These are phyloP conservation scores for Cyberlindnera amylophila DNA, from an alignment of 805 yeast genomes.

Conservation along the genomic window DNA sequence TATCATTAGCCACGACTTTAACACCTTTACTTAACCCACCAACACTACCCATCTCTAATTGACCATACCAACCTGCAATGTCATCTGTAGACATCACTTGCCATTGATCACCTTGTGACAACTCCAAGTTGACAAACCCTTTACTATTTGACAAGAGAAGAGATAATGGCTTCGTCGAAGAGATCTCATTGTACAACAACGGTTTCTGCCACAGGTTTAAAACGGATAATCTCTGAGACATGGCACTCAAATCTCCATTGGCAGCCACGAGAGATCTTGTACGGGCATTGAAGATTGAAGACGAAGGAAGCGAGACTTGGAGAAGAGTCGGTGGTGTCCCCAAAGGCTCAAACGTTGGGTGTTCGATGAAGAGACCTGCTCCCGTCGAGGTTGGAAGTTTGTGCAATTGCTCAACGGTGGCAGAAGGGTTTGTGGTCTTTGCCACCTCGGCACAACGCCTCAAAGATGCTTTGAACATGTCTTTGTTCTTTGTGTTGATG, in stretches of 20 bases:
- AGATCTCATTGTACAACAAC: constrained; percentile 16
- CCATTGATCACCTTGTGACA: constrained; percentile 14
- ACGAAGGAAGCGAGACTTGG: constrained; percentile 25
- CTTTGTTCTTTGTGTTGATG: too few species aligned
- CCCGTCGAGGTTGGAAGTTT: constrained; percentile 23
- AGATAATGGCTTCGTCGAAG: constrained; percentile 18
- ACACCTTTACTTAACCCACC: constrained; percentile 2
- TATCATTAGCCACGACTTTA: constrained; percentile 13
- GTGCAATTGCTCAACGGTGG: constrained; percentile 3
- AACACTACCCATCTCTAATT: constrained; percentile 3
- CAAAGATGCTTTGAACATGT: not conserved
- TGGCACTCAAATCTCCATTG: constrained; percentile 13
- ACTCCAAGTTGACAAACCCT: constrained; percentile 17
- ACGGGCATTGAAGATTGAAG: constrained; percentile 22
- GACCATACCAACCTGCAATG: constrained; percentile 22
- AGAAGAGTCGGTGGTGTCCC: constrained; percentile 28
- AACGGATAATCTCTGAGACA: constrained; percentile 7
- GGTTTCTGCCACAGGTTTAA: constrained; percentile 15
- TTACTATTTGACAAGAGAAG: constrained; percentile 12
- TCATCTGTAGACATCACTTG: constrained; percentile 12
- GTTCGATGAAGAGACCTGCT: constrained; percentile 29
- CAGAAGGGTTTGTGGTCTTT: not conserved
- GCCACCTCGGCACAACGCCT: constrained; percentile 1
- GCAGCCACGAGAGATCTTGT: constrained; percentile 23
- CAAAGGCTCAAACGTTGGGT: constrained; percentile 28